Evolutionary conservation across 1,284 basidiomycete species (phyloP).

Genomic region (Anthracocystis walkeri): DNA sequence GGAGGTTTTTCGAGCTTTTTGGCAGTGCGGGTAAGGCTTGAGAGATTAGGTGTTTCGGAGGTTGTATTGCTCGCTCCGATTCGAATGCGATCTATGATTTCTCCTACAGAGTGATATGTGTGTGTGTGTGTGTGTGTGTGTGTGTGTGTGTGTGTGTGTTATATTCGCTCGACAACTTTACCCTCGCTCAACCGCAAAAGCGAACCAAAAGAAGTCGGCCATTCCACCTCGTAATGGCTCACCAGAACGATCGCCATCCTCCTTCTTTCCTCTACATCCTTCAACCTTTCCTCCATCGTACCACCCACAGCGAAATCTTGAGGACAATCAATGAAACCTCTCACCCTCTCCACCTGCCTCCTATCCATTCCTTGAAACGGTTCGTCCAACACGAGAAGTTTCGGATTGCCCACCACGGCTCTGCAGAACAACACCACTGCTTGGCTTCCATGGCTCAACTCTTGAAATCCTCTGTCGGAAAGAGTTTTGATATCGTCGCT

Average conservation of each 20-base stretch:
- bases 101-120: too few relatives aligned
- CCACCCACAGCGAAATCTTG: slow-evolving; percentile 21
- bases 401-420: slow-evolving; percentile 58
- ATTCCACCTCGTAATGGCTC: slow-evolving; percentile 67
- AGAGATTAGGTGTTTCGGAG: too few relatives aligned
- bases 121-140: neutral
- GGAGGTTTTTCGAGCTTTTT: slow-evolving; percentile 39
- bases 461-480: slow-evolving; percentile 30
- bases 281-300: slow-evolving; percentile 4
- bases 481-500: slow-evolving; percentile 16
- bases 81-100: too few relatives aligned
- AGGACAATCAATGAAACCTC: slow-evolving; percentile 52
- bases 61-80: too few relatives aligned
- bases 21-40: slow-evolving; percentile 37
- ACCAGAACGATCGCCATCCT: slow-evolving; percentile 58
- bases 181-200: slow-evolving; percentile 58
- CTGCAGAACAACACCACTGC: slow-evolving; percentile 63
- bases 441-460: slow-evolving; percentile 59
- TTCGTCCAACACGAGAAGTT: slow-evolving; percentile 65
- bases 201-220: slow-evolving; percentile 55
- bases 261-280: slow-evolving; percentile 28
- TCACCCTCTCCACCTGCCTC: slow-evolving; percentile 46
- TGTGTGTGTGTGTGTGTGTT: neutral
- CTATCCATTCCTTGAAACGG: slow-evolving; percentile 68
- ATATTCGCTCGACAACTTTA: slow-evolving; percentile 46